Evolutionary conservation across 225 moss, liverwort and hornwort species (phyloP).

Genomic region (Pseudoscleropodium purum): DNA sequence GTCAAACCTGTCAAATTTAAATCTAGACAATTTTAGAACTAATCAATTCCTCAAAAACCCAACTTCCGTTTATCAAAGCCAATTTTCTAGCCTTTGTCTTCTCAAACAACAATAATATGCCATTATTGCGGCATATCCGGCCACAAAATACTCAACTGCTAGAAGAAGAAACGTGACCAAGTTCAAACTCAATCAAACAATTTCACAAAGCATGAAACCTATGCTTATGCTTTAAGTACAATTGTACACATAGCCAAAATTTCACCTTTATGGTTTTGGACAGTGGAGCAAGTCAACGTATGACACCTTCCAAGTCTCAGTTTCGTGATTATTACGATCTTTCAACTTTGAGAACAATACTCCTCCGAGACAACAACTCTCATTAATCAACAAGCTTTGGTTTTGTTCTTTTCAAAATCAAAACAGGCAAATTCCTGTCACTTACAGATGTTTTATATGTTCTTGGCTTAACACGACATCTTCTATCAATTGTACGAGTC

Average conservation of each 20-base stretch:
- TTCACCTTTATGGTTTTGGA: not conserved
- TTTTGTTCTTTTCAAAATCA: not conserved
- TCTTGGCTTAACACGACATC: not conserved
- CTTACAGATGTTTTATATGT: not conserved
- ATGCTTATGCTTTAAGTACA: not conserved
- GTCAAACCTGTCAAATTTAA: not conserved
- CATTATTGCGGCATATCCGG: not conserved
- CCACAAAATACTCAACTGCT: fast-evolving
- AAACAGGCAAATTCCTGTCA: fast-evolving
- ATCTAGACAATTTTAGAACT: not conserved
- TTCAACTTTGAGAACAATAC: not conserved
- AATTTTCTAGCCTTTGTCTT: fast-evolving
- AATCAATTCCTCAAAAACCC: fast-evolving
- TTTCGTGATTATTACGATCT: not conserved
- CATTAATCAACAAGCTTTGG: not conserved
- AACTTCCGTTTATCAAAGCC: fast-evolving
- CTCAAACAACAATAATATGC: not conserved
- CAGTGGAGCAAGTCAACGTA: not conserved
- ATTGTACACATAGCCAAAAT: not conserved
- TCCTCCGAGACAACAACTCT: fast-evolving
- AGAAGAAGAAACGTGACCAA: not conserved
- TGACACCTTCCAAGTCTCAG: not conserved
- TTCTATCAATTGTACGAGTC: not conserved
- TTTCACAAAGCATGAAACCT: not conserved
- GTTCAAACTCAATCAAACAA: not conserved